These are phyloP conservation scores for Diaporthe helianthi DNA, from an alignment of 2,329 filamentous ascomycete genomes.

Conservation along the genomic window DNA sequence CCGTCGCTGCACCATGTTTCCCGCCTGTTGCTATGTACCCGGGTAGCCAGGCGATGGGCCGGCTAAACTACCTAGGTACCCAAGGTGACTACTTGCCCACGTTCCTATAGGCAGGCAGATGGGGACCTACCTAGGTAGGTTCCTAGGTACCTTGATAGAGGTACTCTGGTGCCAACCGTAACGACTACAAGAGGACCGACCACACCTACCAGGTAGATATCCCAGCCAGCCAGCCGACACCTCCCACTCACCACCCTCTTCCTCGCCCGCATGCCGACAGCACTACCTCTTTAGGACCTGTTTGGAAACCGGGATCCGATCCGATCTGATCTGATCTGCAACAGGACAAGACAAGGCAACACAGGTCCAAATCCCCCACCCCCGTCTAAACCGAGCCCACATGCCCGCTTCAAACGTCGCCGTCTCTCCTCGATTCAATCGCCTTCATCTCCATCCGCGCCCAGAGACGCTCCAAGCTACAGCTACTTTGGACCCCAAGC, in stretches of 20 bases:
- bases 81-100: too few species aligned
- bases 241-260: neutral
- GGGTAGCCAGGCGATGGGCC: neutral
- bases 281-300: neutral
- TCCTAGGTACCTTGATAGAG: too few species aligned
- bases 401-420: slow-evolving; percentile 9
- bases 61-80: too few species aligned
- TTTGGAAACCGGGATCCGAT: slow-evolving; percentile 15
- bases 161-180: too few species aligned
- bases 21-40: neutral
- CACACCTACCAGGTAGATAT: neutral
- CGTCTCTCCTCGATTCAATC: slow-evolving; percentile 1
- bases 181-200: neutral
- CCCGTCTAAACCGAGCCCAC: slow-evolving; percentile 1
- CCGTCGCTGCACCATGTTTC: slow-evolving; percentile 16
- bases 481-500: neutral
- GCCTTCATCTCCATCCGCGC: neutral
- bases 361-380: neutral
- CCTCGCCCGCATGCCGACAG: neutral
- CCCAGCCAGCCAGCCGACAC: neutral
- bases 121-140: too few species aligned
- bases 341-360: slow-evolving; percentile 13
- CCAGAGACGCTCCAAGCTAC: neutral
- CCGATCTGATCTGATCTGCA: slow-evolving; percentile 25
- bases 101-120: too few species aligned